Conservation (phyloP, 306 rosid species). For the Cicer bijugum region DNA sequence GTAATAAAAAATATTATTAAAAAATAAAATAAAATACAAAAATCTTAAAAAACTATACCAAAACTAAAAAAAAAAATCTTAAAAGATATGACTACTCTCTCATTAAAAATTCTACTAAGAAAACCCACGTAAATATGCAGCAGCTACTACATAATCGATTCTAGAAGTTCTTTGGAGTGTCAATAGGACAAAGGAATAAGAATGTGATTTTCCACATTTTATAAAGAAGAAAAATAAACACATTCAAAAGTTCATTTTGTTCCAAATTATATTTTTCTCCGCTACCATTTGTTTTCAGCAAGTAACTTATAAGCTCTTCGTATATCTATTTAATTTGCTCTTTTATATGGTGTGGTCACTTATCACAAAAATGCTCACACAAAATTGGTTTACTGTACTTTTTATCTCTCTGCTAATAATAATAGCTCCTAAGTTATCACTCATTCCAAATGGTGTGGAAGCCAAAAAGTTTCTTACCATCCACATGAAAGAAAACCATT, state of each 20-base stretch:
- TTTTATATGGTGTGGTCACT: background rate
- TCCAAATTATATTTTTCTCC: background rate
- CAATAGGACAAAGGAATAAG: slow-evolving; percentile 43
- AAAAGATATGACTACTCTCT: too few species aligned
- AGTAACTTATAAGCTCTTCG: background rate
- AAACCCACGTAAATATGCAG: too few species aligned
- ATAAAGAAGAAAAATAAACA: slow-evolving; percentile 5
- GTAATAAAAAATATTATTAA: too few species aligned
- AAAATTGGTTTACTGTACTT: slow-evolving; percentile 38
- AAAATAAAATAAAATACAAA: too few species aligned
- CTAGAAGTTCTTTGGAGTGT: slow-evolving; percentile 32
- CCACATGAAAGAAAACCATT: slow-evolving; percentile 26
- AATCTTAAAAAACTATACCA: too few species aligned
- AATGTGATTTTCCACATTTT: slow-evolving; percentile 25
- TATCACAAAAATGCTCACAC: slow-evolving; percentile 35
- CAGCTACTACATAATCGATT: background rate
- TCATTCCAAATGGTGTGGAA: slow-evolving; percentile 36
- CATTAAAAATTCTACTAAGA: too few species aligned
- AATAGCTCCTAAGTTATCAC: background rate
- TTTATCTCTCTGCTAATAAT: slow-evolving; percentile 48
- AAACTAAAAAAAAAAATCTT: too few species aligned
- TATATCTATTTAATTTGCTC: background rate
- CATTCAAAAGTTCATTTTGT: background rate
- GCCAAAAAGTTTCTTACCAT: slow-evolving; percentile 45
- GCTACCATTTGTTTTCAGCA: background rate